Evolutionary conservation across 2,329 filamentous ascomycete species (phyloP).

Genomic region (Diaporthe citrichinensis): DNA sequence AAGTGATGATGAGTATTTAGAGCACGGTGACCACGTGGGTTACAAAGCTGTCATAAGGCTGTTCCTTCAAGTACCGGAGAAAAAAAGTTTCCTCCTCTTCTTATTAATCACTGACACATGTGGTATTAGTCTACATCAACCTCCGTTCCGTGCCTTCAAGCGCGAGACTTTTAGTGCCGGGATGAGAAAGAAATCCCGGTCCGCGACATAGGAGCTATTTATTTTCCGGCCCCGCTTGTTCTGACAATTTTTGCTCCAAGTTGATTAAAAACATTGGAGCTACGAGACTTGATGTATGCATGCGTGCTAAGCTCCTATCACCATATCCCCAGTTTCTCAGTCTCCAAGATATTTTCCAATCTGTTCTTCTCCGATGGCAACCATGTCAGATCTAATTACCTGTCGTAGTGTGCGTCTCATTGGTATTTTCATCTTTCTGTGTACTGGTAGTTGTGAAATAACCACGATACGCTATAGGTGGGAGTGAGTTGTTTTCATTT

Average conservation of each 20-base stretch:
- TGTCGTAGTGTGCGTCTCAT: background rate
- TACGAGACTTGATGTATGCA: background rate
- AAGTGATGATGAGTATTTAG: too few species aligned
- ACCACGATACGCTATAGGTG: background rate
- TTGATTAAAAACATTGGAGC: background rate
- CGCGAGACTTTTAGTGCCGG: background rate
- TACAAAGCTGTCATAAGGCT: background rate
- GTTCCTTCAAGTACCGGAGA: background rate
- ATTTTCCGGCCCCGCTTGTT: background rate
- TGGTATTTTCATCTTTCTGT: background rate
- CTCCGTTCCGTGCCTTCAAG: background rate
- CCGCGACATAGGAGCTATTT: background rate
- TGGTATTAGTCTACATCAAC: background rate
- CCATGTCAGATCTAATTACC: background rate
- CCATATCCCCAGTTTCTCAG: background rate
- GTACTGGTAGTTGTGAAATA: background rate
- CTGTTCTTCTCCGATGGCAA: background rate
- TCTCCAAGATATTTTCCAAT: background rate
- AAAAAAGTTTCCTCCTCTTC: too few species aligned
- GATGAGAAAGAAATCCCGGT: background rate
- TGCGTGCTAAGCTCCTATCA: background rate
- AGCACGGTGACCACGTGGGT: background rate
- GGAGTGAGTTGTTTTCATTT: background rate
- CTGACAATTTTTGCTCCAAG: background rate
- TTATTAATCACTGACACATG: background rate